Evolutionary conservation across 2,329 filamentous ascomycete species (phyloP).

Genomic region (Hypoxylon sp.): DNA sequence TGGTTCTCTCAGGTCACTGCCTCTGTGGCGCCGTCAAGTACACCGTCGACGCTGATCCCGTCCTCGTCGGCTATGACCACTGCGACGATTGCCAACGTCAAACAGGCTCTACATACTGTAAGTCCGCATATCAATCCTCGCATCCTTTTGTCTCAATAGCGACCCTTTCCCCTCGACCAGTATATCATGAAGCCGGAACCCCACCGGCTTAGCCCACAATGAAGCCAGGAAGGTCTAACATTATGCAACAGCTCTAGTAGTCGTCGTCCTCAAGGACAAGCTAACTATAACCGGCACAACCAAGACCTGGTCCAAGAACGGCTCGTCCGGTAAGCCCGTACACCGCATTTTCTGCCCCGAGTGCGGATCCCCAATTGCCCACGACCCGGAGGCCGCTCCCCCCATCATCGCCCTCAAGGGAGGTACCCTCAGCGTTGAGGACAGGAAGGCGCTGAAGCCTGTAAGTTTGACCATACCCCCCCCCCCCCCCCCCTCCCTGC

Average conservation of each 20-base stretch:
- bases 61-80: slow-evolving; percentile 74
- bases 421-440: slow-evolving; percentile 72
- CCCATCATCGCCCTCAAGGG: slow-evolving; percentile 79
- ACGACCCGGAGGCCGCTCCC: slow-evolving; percentile 79
- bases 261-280: slow-evolving; percentile 76
- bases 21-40: slow-evolving; percentile 81
- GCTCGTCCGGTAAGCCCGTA: slow-evolving; percentile 73
- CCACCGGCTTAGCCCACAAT: background rate
- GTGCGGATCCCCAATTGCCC: slow-evolving; percentile 78
- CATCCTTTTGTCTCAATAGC: background rate
- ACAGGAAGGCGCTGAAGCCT: slow-evolving; percentile 78
- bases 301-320: slow-evolving; percentile 74
- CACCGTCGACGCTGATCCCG: slow-evolving; percentile 61
- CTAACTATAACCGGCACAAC: slow-evolving; percentile 73
- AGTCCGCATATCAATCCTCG: slow-evolving; percentile 46
- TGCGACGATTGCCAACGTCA: slow-evolving; percentile 82
- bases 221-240: slow-evolving; percentile 31
- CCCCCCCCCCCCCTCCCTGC: too few relatives aligned
- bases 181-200: background rate
- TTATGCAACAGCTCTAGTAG: slow-evolving; percentile 69
- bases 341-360: slow-evolving; percentile 79
- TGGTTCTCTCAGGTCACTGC: slow-evolving; percentile 78
- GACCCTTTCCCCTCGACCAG: background rate
- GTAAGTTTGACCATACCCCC: slow-evolving; percentile 56
- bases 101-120: slow-evolving; percentile 77